Evolutionary conservation across 257 asterid genomes (phyloP).

Genomic region (Capsicum baccatum): DNA sequence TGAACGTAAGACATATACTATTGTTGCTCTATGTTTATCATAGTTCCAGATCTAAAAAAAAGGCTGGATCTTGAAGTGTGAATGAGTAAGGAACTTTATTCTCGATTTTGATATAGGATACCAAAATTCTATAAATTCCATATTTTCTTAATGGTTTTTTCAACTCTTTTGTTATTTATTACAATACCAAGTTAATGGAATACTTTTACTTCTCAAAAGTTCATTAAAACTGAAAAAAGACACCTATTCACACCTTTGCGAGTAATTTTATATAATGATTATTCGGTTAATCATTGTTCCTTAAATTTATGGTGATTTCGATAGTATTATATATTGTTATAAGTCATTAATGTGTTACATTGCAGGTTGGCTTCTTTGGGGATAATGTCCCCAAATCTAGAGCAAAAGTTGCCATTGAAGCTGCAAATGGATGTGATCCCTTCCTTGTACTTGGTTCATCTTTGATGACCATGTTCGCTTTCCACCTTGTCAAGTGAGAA

Average conservation of each 20-base stretch:
- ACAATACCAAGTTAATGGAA: not conserved
- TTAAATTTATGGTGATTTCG: not conserved
- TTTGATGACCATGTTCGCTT: constrained; percentile 98
- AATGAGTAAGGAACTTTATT: not conserved
- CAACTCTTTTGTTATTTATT: not conserved
- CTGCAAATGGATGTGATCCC: constrained; percentile 87
- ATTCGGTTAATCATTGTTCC: not conserved
- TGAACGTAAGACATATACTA: not conserved
- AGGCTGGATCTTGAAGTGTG: not conserved
- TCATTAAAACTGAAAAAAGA: not conserved
- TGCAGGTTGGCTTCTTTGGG: constrained; percentile 94
- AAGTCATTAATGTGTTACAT: constrained; percentile 6
- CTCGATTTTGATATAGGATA: not conserved
- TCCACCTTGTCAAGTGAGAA: constrained; percentile 79
- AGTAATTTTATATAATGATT: not conserved
- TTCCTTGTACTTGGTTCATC: constrained; percentile 95
- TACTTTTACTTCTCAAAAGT: not conserved
- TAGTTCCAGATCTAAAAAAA: not conserved
- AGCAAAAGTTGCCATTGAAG: constrained; percentile 85
- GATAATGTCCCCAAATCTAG: constrained; percentile 93
- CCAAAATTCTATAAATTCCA: not conserved
- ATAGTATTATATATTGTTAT: not conserved
- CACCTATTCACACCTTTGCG: not conserved
- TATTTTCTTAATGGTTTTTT: not conserved
- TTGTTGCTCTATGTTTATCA: not conserved